Base-by-base conservation (phyloP, 2,329 filamentous ascomycete species). In the Talaromyces sp. region DNA sequence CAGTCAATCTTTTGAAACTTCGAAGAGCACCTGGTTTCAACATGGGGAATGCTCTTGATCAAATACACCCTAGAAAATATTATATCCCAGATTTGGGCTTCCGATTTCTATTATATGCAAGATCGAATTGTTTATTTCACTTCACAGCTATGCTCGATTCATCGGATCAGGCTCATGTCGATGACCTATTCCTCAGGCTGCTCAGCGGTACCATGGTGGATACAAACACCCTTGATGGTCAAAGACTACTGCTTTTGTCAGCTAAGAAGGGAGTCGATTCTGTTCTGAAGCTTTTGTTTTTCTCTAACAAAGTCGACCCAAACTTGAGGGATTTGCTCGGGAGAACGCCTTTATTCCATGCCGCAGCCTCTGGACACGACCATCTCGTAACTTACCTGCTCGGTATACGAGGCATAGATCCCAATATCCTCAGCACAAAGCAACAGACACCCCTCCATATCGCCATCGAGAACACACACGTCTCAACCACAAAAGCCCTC, bases 1-100 rank as follows among this genome's bases (percentile, higher is more conserved):
- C 47, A 13, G 27, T 49, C 17, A 32, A 19, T 10, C 37, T 49
- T 11, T 35, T 49, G 16, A 49, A 42, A 20, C 29, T 42, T 5
- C 20, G 37, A 42, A 49, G 37, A 42, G 30, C 24, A 10, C 47
- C 47, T 7, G 37, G 37, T 3, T 49, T 49, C 17, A 33, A 49
- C 24, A 32, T 49, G 27, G 27, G 24, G 4, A 49, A 41, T 17
- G 22, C 47, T 3, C n/a, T 49, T 16, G 37, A 33, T n/a, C 36
- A 49, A n/a, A 11, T 29, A 5, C 33, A 22, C 16, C n/a, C 45
- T 20, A 2, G 35, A 22, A 33, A n/a, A 4, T 8, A 39, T 4
- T 8, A 13, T 14, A 6, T 16, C 2, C 8, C 45, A 6, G 27
- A 20, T 32, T 14, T 17, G 1, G 19, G 8, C 4, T 47, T 47